phyloP scores from a whole-genome alignment of 2,329 filamentous ascomycete species.

The Lanzia echinophila region DNA sequence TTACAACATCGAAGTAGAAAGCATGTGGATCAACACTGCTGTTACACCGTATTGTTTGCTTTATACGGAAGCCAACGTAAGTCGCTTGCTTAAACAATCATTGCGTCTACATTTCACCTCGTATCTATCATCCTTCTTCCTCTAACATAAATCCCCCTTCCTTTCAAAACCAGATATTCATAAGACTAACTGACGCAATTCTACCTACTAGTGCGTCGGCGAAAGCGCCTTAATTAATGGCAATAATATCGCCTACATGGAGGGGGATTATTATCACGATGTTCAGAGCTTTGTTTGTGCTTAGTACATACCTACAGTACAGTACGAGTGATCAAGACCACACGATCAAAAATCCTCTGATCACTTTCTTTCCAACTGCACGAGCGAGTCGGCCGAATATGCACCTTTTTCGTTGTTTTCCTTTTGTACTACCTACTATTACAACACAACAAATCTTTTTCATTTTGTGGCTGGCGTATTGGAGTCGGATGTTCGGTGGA shows the following conservation, averaged over 20 bases:
- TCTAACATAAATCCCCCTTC: background rate
- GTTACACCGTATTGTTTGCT: background rate
- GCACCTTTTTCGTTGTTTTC: no score
- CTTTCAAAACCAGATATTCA: background rate
- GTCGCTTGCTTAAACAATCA: background rate
- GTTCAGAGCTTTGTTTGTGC: slow-evolving; percentile 1
- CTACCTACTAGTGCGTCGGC: background rate
- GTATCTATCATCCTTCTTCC: background rate
- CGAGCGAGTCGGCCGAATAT: no score
- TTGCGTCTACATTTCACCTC: background rate
- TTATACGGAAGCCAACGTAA: background rate
- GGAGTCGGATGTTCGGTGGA: no score
- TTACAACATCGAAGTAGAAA: background rate
- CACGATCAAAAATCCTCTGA: no score
- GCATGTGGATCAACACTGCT: background rate
- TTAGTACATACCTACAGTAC: background rate
- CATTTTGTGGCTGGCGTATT: no score
- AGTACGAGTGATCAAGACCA: no score
- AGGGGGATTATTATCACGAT: background rate
- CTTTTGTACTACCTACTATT: no score
- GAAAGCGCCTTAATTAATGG: background rate
- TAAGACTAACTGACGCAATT: background rate
- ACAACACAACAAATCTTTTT: no score
- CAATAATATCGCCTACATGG: background rate
- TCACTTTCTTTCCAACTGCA: no score